Conservation (phyloP, 495 filamentous ascomycete species). For the Penicillium pulvis region DNA sequence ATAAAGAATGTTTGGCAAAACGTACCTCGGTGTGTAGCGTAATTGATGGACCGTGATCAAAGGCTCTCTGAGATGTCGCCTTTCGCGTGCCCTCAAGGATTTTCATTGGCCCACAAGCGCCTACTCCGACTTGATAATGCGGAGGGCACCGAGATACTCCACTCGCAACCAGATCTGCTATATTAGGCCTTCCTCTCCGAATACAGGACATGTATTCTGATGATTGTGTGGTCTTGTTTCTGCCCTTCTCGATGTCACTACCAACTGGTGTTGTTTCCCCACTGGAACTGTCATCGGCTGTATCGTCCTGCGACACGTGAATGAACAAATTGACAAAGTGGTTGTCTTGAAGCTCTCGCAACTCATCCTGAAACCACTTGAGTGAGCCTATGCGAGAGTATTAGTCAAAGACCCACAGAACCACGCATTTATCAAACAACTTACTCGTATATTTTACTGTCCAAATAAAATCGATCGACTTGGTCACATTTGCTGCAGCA, state of each 20-base stretch:
- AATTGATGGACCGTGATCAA: constrained; percentile 18
- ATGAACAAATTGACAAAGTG: constrained; percentile 14
- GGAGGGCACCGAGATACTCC: constrained; percentile 4
- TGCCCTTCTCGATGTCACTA: constrained; percentile 10
- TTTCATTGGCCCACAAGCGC: constrained; percentile 18
- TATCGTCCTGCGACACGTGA: constrained; percentile 10
- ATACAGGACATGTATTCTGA: background rate
- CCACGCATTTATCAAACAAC: background rate
- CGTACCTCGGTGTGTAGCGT: constrained; percentile 21
- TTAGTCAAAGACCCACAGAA: background rate
- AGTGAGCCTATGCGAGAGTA: constrained; percentile 9
- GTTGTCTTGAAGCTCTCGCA: constrained; percentile 15
- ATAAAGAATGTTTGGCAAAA: too few species aligned
- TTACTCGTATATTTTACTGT: constrained; percentile 14
- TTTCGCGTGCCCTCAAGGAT: constrained; percentile 11
- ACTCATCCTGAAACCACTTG: constrained; percentile 19
- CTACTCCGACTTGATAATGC: constrained; percentile 13
- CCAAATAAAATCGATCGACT: constrained; percentile 25
- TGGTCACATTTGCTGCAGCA: constrained; percentile 2
- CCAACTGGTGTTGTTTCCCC: background rate
- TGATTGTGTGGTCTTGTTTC: background rate
- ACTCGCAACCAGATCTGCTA: constrained; percentile 5
- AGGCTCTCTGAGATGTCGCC: background rate
- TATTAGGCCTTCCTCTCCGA: constrained; percentile 14
- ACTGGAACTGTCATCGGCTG: background rate